Evolutionary conservation across 768 basidiomycete genomes (phyloP), one percentile per base, ranked within the genome.

Genomic region (Auriscalpium microsporum): DNA sequence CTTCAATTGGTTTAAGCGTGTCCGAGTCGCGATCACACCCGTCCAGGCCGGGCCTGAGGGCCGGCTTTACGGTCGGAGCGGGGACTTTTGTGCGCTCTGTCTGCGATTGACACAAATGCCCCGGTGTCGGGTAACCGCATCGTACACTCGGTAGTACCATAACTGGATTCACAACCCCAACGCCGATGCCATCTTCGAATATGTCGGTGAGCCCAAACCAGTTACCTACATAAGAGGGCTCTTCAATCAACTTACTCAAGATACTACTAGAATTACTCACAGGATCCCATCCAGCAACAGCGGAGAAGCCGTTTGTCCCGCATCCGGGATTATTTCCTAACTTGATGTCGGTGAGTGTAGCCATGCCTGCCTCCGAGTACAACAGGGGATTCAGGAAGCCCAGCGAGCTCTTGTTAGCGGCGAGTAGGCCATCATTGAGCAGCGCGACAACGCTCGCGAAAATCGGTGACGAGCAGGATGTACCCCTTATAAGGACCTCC

Each of bases 161-260:
- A 7, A 4, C 28, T 28, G 28, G 2, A 33, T 33, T 52, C 36
- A 52, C 28, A 52, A 19, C 23, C 52, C 48, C 5, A 78, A 72
- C 13, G 77, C 66, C n/a, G 65, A 54, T 53, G 74, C 72, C 56
- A 83, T 62, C 58, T 73, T 74, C 52, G 68, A 57, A 65, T 80
- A 83, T 58, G 81, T 72, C 8, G 80, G 80, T 8, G 79, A 81
- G 1, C 81, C 81, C 23, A 79, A 64, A 10, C 79, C 79, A 40
- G 80, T 82, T 44, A 81, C 74, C 75, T 77, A 56, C 4, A 35
- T 52, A 36, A 45, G 33, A 34, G 16, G 34, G 9, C 21, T 33
- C 28, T 16, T 9, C 8, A 14, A 9, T 28, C 28, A 16, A 45
- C 4, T 33, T 19, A 21, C 21, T 16, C 8, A 19, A 35, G n/a